Evolutionary conservation across 192 early-diverging fungal genomes (phyloP).

Genomic region (Physocladia obscura): DNA sequence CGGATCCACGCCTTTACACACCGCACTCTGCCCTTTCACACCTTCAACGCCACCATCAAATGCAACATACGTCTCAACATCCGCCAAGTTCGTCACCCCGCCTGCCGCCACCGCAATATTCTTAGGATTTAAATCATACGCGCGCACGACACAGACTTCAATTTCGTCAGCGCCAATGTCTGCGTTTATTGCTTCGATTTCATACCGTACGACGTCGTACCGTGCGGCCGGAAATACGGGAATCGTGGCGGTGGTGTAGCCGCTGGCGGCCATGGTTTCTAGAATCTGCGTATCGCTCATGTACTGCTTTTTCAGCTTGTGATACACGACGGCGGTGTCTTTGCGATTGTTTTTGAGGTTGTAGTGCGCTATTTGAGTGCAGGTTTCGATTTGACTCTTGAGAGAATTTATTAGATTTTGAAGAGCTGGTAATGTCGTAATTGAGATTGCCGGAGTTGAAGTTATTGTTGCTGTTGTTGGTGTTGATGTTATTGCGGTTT

Average conservation of each 20-base stretch:
- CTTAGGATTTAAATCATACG: conserved; percentile 49
- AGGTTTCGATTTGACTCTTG: conserved; percentile 55
- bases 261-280: conserved; percentile 33
- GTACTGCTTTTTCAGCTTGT: conserved; percentile 60
- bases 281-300: conserved; percentile 55
- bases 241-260: conserved; percentile 25
- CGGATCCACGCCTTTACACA: conserved; percentile 40
- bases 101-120: conserved; percentile 17
- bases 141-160: conserved; percentile 60
- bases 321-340: conserved; percentile 51
- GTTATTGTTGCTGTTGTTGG: conserved; percentile 31
- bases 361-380: conserved; percentile 43
- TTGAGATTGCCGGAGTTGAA: conserved; percentile 23
- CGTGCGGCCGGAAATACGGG: conserved; percentile 52
- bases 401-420: conserved; percentile 49
- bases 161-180: conserved; percentile 69
- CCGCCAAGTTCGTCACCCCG: conserved; percentile 38
- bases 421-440: conserved; percentile 38
- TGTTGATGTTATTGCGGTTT: neutral
- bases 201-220: conserved; percentile 36
- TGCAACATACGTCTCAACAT: conserved; percentile 65
- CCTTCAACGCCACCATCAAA: conserved; percentile 74
- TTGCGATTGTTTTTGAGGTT: conserved; percentile 48
- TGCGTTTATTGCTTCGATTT: conserved; percentile 45
- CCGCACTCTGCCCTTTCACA: conserved; percentile 65